A percentile compares a stretch with the other conserved stretches of the same genome.
Evolutionary conservation across 1,284 basidiomycete genomes (phyloP).

Genomic region (Dichomitus squalens): DNA sequence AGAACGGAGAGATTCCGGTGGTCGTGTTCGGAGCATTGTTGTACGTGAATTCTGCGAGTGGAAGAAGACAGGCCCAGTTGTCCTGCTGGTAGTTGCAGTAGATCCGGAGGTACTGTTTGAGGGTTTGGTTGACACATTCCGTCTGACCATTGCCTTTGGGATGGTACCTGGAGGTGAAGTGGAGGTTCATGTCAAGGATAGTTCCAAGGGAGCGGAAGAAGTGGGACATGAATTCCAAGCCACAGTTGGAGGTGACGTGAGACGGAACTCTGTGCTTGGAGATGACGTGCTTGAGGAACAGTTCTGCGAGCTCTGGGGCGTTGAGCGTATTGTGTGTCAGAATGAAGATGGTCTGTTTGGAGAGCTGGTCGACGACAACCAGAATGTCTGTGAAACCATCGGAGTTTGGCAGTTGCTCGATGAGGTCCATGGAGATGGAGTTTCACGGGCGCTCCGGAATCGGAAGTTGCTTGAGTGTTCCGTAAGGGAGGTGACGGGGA

Average conservation of each 20-base stretch:
- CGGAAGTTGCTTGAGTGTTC: conserved; percentile 6
- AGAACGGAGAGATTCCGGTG: conserved; percentile 7
- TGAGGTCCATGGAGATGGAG: conserved; percentile 21
- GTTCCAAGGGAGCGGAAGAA: conserved; percentile 29
- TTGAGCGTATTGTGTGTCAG: conserved; percentile 31
- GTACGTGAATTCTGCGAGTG: conserved; percentile 14
- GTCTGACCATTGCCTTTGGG: conserved; percentile 32
- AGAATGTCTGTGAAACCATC: conserved; percentile 9
- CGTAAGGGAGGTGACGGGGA: conserved; percentile 2
- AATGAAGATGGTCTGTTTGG: conserved; percentile 18
- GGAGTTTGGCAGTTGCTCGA: conserved; percentile 4
- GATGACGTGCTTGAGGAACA: conserved; percentile 35
- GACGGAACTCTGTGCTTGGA: conserved; percentile 32
- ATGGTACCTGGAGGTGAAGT: conserved; percentile 16
- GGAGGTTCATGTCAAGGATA: conserved; percentile 10
- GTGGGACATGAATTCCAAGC: conserved; percentile 17
- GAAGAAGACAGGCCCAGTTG: conserved; percentile 35
- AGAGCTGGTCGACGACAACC: conserved; percentile 7
- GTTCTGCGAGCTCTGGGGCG: not conserved
- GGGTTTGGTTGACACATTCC: conserved; percentile 38
- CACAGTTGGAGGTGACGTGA: conserved; percentile 34
- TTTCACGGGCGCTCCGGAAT: conserved; percentile 6
- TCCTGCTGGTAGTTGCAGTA: conserved; percentile 38
- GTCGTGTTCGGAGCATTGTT: conserved; percentile 6
- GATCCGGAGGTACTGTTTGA: conserved; percentile 36